These are phyloP conservation scores for Asterochloris erici DNA, from an alignment of 139 green algal genomes.

Conservation along the genomic window DNA sequence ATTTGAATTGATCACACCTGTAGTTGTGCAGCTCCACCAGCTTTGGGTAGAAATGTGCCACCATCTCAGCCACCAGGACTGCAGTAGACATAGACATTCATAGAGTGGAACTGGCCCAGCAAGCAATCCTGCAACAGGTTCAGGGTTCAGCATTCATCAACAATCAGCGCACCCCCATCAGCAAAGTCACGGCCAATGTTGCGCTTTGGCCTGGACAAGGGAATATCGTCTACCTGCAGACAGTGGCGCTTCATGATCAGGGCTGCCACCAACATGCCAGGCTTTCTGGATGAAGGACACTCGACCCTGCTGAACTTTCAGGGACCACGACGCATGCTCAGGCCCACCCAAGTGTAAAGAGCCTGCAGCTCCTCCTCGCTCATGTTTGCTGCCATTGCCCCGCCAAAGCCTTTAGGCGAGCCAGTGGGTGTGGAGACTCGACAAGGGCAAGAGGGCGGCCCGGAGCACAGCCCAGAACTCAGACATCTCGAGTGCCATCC, in stretches of 20 bases:
- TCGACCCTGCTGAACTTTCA: neutral
- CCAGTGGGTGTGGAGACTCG: no score
- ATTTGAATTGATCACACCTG: constrained; percentile 36
- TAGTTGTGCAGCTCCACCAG: constrained; percentile 97
- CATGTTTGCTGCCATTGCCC: constrained; percentile 51
- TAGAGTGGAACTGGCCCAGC: neutral
- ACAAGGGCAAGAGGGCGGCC: no score
- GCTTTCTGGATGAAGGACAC: no score
- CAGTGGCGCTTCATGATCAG: neutral
- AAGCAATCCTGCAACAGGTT: neutral
- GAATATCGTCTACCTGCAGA: constrained; percentile 82
- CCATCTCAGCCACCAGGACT: constrained; percentile 88
- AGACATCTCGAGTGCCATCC: no score
- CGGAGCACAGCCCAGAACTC: no score
- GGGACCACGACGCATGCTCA: neutral
- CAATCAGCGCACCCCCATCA: constrained; percentile 70
- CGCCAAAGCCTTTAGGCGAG: no score
- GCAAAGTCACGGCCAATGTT: constrained; percentile 91
- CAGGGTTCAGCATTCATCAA: neutral
- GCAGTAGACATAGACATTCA: constrained; percentile 6
- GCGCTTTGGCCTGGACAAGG: constrained; percentile 82
- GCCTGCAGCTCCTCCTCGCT: constrained; percentile 73
- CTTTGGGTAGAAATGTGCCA: constrained; percentile 79
- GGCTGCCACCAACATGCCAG: neutral
- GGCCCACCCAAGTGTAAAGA: constrained; percentile 80